Conservation (phyloP, 148 eudicot genomes). For the Rhododendron vialii region DNA sequence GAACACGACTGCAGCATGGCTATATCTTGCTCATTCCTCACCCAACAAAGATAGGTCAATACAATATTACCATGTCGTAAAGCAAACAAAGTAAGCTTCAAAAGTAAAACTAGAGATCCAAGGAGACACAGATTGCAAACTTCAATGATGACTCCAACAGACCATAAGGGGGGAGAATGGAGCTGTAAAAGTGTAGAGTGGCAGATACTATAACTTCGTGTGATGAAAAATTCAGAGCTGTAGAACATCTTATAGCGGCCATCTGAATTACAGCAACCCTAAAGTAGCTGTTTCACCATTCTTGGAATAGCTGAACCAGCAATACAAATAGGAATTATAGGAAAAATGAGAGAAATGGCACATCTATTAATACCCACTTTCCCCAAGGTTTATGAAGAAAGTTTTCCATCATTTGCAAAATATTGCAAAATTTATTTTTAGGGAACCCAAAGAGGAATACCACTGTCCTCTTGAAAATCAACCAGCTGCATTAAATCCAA, state of each 20-base stretch:
- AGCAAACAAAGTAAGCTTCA: neutral
- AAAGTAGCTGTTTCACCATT: neutral
- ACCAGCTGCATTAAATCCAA: neutral
- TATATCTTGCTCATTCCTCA: neutral
- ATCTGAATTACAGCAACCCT: neutral
- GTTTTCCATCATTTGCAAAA: neutral
- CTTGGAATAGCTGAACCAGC: neutral
- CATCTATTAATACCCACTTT: neutral
- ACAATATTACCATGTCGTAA: neutral
- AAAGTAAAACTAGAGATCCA: neutral
- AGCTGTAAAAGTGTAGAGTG: neutral
- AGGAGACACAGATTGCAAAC: neutral
- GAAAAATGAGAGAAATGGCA: conserved; percentile 1
- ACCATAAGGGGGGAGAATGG: neutral
- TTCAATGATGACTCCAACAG: neutral
- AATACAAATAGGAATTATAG: neutral
- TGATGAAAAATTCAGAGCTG: neutral
- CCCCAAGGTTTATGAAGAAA: neutral
- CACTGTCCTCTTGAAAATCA: neutral
- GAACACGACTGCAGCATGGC: neutral
- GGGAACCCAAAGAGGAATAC: neutral
- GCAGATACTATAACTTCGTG: neutral
- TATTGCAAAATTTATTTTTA: neutral
- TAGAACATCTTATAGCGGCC: neutral
- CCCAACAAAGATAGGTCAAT: neutral